Percentiles rank a stretch among this genome's conserved stretches.
These are phyloP conservation scores for Diplodia sapinea DNA, from an alignment of 2,329 filamentous ascomycete genomes.

Conservation along the genomic window DNA sequence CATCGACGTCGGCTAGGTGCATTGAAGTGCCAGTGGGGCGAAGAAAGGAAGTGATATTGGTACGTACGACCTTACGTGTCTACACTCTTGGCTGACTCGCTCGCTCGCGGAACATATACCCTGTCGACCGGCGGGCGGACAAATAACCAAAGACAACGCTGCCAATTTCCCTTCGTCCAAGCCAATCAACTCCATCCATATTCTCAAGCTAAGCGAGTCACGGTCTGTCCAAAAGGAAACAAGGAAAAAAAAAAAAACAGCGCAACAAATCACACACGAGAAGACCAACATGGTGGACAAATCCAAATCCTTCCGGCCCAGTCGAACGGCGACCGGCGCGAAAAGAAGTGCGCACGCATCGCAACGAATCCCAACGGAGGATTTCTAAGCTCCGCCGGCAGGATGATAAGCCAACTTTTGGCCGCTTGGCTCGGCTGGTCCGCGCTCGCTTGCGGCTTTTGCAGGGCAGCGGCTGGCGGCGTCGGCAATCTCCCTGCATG, in stretches of 20 bases:
- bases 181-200: neutral
- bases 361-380: too few relatives aligned
- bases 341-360: neutral
- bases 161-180: neutral
- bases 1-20: neutral
- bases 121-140: neutral
- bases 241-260: too few relatives aligned
- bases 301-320: too few relatives aligned
- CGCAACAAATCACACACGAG: too few relatives aligned
- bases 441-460: too few relatives aligned
- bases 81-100: neutral
- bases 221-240: neutral
- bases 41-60: neutral
- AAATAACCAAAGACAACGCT: neutral
- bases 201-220: neutral
- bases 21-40: neutral
- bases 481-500: neutral
- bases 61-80: slow-evolving; percentile 13
- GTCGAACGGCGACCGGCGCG: too few relatives aligned
- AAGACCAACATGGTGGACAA: neutral
- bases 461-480: too few relatives aligned
- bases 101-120: neutral
- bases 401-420: too few relatives aligned
- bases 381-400: too few relatives aligned
- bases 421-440: too few relatives aligned